A percentile compares a stretch with the other conserved stretches of the same genome.
Evolutionary conservation across 768 basidiomycete species (phyloP).

Genomic region (Phlebiopsis gigantea): DNA sequence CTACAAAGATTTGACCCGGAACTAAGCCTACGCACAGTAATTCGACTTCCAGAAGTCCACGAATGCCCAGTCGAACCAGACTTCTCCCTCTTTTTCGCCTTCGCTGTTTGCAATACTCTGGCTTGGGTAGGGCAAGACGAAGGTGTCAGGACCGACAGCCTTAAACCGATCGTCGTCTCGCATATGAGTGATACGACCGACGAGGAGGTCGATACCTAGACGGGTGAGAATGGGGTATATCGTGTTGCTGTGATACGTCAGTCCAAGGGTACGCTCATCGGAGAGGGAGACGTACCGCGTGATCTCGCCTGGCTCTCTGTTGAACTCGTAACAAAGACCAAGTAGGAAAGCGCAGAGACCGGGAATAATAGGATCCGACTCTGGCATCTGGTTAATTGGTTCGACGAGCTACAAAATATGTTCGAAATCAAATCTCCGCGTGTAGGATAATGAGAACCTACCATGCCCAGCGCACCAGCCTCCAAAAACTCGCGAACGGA

Average conservation of each 20-base stretch:
- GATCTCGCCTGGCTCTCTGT: slow-evolving; percentile 91
- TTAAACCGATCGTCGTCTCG: slow-evolving; percentile 94
- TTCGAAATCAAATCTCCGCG: background rate
- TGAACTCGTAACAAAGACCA: slow-evolving; percentile 94
- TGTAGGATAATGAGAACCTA: slow-evolving; percentile 37
- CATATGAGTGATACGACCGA: slow-evolving; percentile 79
- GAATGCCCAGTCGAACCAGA: slow-evolving; percentile 99
- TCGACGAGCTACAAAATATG: slow-evolving; percentile 69
- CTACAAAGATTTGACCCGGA: too few species aligned
- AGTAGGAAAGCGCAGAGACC: slow-evolving; percentile 89
- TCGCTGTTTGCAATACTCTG: slow-evolving; percentile 32
- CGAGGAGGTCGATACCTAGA: slow-evolving; percentile 84
- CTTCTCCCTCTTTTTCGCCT: slow-evolving; percentile 62
- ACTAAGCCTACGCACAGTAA: slow-evolving; percentile 60
- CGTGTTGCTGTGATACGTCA: slow-evolving; percentile 51
- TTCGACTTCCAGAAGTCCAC: slow-evolving; percentile 99
- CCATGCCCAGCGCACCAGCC: slow-evolving; percentile 85
- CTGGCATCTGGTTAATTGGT: slow-evolving; percentile 86
- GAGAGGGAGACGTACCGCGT: slow-evolving; percentile 57
- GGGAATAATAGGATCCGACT: slow-evolving; percentile 81
- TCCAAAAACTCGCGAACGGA: slow-evolving; percentile 87
- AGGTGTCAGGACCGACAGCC: slow-evolving; percentile 77
- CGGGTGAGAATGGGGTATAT: slow-evolving; percentile 88
- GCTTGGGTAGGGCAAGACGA: slow-evolving; percentile 56
- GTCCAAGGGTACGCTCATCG: background rate